Base-by-base conservation (phyloP, 176 grass and related monocot genomes). In the Musa schizocarpa region DNA sequence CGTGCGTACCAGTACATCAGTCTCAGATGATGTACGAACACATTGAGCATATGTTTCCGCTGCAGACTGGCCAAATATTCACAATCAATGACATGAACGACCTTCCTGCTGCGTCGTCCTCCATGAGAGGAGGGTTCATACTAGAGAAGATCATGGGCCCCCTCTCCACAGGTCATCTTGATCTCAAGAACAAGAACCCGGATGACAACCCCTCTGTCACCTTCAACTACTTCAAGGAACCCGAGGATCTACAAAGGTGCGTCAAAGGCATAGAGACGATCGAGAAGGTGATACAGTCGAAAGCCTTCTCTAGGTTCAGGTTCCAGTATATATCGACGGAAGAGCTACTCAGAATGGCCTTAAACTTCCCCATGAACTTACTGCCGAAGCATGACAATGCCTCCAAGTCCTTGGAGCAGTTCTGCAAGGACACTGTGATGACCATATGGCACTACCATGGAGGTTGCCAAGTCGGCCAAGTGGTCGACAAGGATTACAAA, bases 161-260 rank as follows among this genome's bases (percentile, higher is more conserved):
- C 16, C 53, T 81, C 49, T 96, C 92, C 9, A 84, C 81, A 0
- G 92, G 92, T 1, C 81, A 87, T 59, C 88, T 96, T 63, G 67
- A 71, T 73, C 88, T 96, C 43, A 66, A n/a, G 66, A 85, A 86
- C 77, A 88, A 72, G 48, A 83, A 92, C 77, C 80, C 90, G 27
- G 76, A 19, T 51, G 85, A 82, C 64, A 96, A 86, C 22, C 92
- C 92, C 4, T 78, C 81, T 1, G 86, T 96, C 76, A 96, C 92
- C 81, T 96, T 96, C 82, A 96, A 96, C 86, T 96, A 96, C 67
- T 96, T 96, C 81, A 79, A 73, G 48, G 80, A 88, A 58, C 88
- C 92, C 65, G 71, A 86, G 62, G 92, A 96, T 76, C 83, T 96
- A 27, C 43, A 27, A 0, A 81, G 79, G 24, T 96, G 92, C 34